These are phyloP conservation scores for Trifolium pratense DNA, from an alignment of 306 rosid genomes.

Conservation along the genomic window DNA sequence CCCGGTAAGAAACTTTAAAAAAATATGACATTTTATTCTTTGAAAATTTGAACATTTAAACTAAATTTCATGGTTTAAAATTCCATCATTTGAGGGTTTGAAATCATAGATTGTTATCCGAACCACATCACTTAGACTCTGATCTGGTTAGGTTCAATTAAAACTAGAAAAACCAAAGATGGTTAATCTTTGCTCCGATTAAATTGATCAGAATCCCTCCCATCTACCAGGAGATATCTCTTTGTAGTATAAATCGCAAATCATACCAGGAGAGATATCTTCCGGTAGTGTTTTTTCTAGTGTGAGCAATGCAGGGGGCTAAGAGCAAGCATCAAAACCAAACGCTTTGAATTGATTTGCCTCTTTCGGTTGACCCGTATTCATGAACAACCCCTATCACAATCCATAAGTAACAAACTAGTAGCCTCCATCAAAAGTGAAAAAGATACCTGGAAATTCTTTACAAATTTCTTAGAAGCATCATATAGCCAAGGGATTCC, in stretches of 20 bases:
- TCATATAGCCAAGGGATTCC: slow-evolving; percentile 95
- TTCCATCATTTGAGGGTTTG: background rate
- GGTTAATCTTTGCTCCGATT: no score
- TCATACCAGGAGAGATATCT: no score
- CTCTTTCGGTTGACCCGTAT: background rate
- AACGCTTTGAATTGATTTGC: background rate
- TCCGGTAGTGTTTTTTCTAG: no score
- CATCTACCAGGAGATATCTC: no score
- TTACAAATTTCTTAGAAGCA: slow-evolving; percentile 81
- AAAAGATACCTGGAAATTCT: slow-evolving; percentile 69
- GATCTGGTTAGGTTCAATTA: no score
- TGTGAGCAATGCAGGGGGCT: no score
- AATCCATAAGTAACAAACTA: slow-evolving; percentile 8
- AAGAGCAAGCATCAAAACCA: no score
- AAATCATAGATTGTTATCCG: background rate
- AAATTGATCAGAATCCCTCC: no score
- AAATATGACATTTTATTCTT: background rate
- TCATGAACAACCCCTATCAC: background rate
- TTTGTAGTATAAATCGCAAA: no score
- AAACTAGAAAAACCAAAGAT: no score
- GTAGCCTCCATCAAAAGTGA: slow-evolving; percentile 24
- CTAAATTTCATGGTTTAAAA: background rate
- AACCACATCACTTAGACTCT: background rate
- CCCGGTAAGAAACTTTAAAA: background rate
- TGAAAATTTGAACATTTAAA: background rate